Conservation (phyloP, 192 early-diverging fungal genomes). For the Entomortierella lignicola region DNA sequence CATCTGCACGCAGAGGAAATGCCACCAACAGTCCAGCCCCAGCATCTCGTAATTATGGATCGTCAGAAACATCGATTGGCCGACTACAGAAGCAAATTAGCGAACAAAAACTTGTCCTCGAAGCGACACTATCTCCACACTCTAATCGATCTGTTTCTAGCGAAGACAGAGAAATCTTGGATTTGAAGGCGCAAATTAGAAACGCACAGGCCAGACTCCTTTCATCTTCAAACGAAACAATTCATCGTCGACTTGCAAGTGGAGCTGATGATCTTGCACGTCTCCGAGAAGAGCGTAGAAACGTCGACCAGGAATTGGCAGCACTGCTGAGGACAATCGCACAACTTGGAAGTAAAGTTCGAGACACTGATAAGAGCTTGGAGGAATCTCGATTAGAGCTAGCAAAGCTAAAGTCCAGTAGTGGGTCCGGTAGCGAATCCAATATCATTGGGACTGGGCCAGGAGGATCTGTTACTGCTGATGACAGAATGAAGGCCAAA, state of each 20-base stretch:
- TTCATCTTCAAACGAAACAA: constrained; percentile 27
- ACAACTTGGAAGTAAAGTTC: constrained; percentile 52
- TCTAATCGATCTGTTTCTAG: constrained; percentile 3
- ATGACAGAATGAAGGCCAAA: constrained; percentile 64
- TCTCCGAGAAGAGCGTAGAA: constrained; percentile 60
- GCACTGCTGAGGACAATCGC: constrained; percentile 52
- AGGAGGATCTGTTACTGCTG: constrained; percentile 61
- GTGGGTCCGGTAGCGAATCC: constrained; percentile 9
- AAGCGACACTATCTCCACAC: constrained; percentile 33
- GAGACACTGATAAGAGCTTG: constrained; percentile 60
- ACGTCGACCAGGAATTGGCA: constrained; percentile 58
- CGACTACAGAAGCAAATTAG: constrained; percentile 54
- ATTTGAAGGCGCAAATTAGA: constrained; percentile 55
- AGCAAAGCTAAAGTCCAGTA: constrained; percentile 45
- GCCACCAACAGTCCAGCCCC: constrained; percentile 8
- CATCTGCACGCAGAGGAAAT: constrained; percentile 48
- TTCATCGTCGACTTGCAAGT: constrained; percentile 36
- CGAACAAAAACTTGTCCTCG: constrained; percentile 52
- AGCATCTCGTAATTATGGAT: constrained; percentile 9
- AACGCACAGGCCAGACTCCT: constrained; percentile 51
- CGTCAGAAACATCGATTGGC: constrained; percentile 34
- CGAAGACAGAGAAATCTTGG: constrained; percentile 57
- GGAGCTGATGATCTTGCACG: constrained; percentile 56
- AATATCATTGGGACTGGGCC: constrained; percentile 65
- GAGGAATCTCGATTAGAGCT: constrained; percentile 56